These are phyloP conservation scores for Ganoderma meredithae DNA, from an alignment of 1,284 basidiomycete genomes.

Conservation along the genomic window DNA sequence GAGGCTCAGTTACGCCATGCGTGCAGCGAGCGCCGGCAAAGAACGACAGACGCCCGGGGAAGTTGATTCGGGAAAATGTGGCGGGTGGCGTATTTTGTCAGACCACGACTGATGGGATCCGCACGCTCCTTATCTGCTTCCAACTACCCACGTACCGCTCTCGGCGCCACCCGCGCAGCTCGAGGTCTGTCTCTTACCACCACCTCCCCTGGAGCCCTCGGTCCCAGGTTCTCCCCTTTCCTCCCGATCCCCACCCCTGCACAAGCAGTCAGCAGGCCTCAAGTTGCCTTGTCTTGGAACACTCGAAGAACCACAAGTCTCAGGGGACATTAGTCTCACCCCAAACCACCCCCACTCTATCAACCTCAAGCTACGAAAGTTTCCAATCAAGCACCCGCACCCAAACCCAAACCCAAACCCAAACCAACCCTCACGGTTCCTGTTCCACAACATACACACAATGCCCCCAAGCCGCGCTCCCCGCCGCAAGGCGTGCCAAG, in stretches of 20 bases:
- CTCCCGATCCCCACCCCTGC: neutral
- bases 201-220: slow-evolving; percentile 8
- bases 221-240: neutral
- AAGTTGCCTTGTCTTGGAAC: no score
- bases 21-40: neutral
- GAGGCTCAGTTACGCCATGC: no score
- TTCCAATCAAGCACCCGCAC: neutral
- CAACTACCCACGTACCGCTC: slow-evolving; percentile 1
- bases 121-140: slow-evolving; percentile 3
- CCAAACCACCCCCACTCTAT: no score
- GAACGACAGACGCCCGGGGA: neutral
- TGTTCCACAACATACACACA: no score
- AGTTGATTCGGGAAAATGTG: neutral
- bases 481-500: slow-evolving; percentile 22
- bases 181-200: slow-evolving; percentile 11
- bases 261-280: neutral
- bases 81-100: neutral
- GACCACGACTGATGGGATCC: neutral
- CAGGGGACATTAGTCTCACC: neutral
- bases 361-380: neutral
- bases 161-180: neutral
- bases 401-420: neutral
- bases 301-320: neutral
- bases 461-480: slow-evolving; percentile 20
- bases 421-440: neutral